Evolutionary conservation across 371 early-diverging fungal genomes (phyloP).

Genomic region (Mortierella sp.): DNA sequence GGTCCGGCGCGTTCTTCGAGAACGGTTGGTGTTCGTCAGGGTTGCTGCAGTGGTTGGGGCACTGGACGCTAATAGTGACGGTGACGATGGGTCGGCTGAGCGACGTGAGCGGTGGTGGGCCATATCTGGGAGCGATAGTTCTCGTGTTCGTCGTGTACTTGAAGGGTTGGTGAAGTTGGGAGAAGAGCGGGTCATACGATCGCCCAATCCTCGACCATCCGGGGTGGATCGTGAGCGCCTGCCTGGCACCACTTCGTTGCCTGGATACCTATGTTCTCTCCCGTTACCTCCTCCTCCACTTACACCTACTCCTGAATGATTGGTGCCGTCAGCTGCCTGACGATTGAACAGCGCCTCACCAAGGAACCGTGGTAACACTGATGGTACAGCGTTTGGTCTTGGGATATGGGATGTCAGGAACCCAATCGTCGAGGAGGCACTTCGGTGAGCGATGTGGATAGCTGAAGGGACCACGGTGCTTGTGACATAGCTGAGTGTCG

Average conservation of each 20-base stretch:
- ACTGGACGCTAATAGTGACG: background rate
- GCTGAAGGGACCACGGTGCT: constrained; percentile 10
- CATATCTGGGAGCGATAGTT: background rate
- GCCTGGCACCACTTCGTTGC: background rate
- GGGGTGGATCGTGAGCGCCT: background rate
- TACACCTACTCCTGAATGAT: background rate
- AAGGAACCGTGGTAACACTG: background rate
- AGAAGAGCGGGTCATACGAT: background rate
- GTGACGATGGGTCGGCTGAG: background rate
- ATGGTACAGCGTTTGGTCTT: background rate
- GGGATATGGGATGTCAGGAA: background rate
- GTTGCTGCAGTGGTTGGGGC: background rate
- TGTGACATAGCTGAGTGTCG: constrained; percentile 20
- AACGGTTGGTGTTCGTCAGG: background rate
- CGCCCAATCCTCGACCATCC: background rate
- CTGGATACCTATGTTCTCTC: background rate
- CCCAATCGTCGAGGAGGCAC: constrained; percentile 14
- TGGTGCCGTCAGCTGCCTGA: background rate
- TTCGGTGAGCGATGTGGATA: constrained; percentile 16
- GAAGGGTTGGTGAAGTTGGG: background rate
- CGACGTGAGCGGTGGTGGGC: background rate
- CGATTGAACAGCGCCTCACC: background rate
- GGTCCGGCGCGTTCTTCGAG: constrained; percentile 13
- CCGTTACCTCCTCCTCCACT: background rate
- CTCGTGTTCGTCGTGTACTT: background rate